Conservation (phyloP, 2,329 filamentous ascomycete species). For the Chaetomium sp. region DNA sequence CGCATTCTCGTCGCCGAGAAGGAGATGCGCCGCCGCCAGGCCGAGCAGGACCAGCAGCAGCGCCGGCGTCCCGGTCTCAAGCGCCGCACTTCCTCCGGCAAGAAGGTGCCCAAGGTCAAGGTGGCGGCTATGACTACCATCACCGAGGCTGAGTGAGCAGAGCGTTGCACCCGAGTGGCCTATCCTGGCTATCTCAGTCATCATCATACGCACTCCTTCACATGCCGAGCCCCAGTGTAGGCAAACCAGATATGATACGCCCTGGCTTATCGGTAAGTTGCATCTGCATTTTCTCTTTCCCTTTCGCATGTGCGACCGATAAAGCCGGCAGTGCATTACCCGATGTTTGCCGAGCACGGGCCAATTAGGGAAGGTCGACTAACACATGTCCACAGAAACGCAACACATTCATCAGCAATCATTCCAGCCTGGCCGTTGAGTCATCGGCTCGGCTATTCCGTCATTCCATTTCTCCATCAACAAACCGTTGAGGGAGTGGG, state of each 20-base stretch:
- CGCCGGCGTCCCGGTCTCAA: slow-evolving; percentile 2
- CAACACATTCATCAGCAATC: neutral
- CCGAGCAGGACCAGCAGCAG: slow-evolving; percentile 30
- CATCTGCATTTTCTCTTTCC: slow-evolving; percentile 4
- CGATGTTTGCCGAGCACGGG: slow-evolving; percentile 1
- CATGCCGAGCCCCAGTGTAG: neutral
- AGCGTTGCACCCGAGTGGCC: neutral
- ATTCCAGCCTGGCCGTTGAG: neutral
- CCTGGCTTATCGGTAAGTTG: slow-evolving; percentile 17
- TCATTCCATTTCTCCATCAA: neutral
- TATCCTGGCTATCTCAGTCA: too few relatives aligned
- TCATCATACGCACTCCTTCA: neutral
- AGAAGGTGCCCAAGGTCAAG: slow-evolving; percentile 46
- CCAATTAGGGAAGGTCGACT: slow-evolving; percentile 2
- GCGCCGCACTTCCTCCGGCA: slow-evolving; percentile 29
- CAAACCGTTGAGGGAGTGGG: neutral
- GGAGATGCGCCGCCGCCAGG: slow-evolving; percentile 43
- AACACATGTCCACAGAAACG: slow-evolving; percentile 1
- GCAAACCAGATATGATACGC: neutral
- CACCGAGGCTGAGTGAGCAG: slow-evolving; percentile 41
- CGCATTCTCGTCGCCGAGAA: slow-evolving; percentile 47
- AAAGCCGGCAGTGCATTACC: slow-evolving; percentile 1
- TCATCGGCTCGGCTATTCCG: neutral
- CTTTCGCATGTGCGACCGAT: slow-evolving; percentile 1
- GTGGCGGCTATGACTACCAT: slow-evolving; percentile 48